These are phyloP conservation scores for Sordaria brevicollis DNA, from an alignment of 495 filamentous ascomycete genomes.

Conservation along the genomic window DNA sequence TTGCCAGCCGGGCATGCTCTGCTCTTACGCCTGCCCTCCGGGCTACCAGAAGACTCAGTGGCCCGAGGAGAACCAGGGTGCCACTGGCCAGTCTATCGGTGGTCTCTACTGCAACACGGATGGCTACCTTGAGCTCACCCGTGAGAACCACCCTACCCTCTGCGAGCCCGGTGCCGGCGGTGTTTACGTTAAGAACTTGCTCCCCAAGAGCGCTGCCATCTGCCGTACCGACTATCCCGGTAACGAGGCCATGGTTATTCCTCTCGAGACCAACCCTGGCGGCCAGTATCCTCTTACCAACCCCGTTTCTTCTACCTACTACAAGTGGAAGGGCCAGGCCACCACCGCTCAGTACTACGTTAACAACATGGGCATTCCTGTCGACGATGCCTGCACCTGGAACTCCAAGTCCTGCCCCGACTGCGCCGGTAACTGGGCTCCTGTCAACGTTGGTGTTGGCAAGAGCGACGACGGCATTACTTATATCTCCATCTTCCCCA, in stretches of 20 bases:
- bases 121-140: constrained; percentile 72
- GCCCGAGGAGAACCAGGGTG: constrained; percentile 63
- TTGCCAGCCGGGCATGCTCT: constrained; percentile 58
- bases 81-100: constrained; percentile 77
- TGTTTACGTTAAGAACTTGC: constrained; percentile 62
- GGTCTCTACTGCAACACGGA: constrained; percentile 68
- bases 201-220: constrained; percentile 54
- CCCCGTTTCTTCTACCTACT: constrained; percentile 61
- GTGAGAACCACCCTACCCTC: constrained; percentile 50
- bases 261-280: constrained; percentile 51
- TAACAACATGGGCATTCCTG: constrained; percentile 62
- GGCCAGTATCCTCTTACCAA: constrained; percentile 53
- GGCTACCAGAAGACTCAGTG: constrained; percentile 93
- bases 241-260: constrained; percentile 75
- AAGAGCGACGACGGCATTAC: constrained; percentile 50
- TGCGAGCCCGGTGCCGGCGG: constrained; percentile 65
- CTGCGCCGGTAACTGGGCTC: constrained; percentile 74
- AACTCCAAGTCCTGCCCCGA: constrained; percentile 39
- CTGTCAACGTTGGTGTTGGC: constrained; percentile 79
- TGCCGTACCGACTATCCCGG: constrained; percentile 97
- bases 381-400: constrained; percentile 73
- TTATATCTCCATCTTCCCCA: constrained; percentile 74
- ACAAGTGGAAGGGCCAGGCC: constrained; percentile 56
- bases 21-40: constrained; percentile 87
- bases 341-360: constrained; percentile 97